phyloP scores from a whole-genome alignment of 371 early-diverging fungal species.

The Mucor sp. region DNA sequence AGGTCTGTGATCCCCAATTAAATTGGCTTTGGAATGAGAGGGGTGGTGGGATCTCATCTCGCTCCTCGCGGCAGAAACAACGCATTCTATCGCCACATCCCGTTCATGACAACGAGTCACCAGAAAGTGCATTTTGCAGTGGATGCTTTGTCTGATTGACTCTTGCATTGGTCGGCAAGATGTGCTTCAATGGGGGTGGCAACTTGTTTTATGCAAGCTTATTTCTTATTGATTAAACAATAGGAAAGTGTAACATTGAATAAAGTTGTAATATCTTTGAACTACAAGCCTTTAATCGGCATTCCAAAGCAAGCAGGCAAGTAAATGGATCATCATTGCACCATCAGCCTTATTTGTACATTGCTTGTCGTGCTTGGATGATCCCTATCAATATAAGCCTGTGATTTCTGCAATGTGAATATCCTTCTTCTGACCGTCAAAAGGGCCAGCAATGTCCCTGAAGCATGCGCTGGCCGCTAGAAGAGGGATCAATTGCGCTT shows the following conservation, averaged over 20 bases:
- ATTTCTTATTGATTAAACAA: not conserved
- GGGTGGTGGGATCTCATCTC: not conserved
- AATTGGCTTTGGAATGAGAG: not conserved
- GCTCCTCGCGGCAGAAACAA: not conserved
- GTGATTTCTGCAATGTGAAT: no score
- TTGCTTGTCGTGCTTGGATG: not conserved
- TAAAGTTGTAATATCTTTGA: not conserved
- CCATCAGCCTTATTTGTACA: not conserved
- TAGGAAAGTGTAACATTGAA: conserved; percentile 4
- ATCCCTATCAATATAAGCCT: not conserved
- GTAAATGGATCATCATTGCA: not conserved
- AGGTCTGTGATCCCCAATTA: conserved; percentile 8
- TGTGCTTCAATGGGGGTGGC: not conserved
- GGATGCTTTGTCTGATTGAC: not conserved
- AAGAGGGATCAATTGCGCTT: no score
- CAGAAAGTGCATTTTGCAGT: not conserved
- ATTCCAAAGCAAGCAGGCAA: not conserved
- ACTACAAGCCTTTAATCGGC: not conserved
- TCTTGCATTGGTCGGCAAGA: not conserved
- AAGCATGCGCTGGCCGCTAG: no score
- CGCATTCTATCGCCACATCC: not conserved
- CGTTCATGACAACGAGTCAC: not conserved
- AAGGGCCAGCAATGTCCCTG: no score
- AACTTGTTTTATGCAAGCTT: not conserved
- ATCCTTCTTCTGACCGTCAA: no score